Conservation (phyloP, 495 filamentous ascomycete genomes). For the Aspergillus nanangensis region DNA sequence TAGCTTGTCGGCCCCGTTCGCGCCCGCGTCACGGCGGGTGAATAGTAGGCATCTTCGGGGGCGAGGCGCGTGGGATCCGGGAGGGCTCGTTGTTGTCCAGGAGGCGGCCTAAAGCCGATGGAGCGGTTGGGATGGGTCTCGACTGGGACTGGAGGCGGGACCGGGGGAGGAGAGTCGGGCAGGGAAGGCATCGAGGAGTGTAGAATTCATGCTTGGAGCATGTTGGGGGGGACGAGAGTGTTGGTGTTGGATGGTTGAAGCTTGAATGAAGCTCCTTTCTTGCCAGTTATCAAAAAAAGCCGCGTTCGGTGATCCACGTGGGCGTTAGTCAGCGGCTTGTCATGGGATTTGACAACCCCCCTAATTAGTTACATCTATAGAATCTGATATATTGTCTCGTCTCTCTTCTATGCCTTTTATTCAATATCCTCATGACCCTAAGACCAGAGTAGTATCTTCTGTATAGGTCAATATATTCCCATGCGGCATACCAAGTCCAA, state of each 20-base stretch:
- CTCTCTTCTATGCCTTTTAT: no score
- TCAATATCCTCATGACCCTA: no score
- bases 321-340: no score
- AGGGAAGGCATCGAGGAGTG: slow-evolving; percentile 39
- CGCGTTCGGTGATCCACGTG: no score
- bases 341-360: no score
- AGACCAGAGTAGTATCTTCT: no score
- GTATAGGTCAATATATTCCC: no score
- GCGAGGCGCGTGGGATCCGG: slow-evolving; percentile 60
- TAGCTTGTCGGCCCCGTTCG: slow-evolving; percentile 40
- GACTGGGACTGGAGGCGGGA: slow-evolving; percentile 40
- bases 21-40: slow-evolving; percentile 52
- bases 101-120: slow-evolving; percentile 27
- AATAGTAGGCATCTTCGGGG: slow-evolving; percentile 78
- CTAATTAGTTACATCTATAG: no score
- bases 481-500: no score
- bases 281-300: no score
- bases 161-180: slow-evolving; percentile 28
- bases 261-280: background rate
- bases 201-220: slow-evolving; percentile 27
- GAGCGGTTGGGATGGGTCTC: slow-evolving; percentile 41
- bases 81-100: slow-evolving; percentile 43
- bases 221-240: slow-evolving; percentile 16
- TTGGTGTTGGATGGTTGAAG: background rate
- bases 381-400: no score